Evolutionary conservation across 2,329 filamentous ascomycete genomes (phyloP), one percentile per base, ranked within the genome.

Genomic region (Rutstroemia sp.): DNA sequence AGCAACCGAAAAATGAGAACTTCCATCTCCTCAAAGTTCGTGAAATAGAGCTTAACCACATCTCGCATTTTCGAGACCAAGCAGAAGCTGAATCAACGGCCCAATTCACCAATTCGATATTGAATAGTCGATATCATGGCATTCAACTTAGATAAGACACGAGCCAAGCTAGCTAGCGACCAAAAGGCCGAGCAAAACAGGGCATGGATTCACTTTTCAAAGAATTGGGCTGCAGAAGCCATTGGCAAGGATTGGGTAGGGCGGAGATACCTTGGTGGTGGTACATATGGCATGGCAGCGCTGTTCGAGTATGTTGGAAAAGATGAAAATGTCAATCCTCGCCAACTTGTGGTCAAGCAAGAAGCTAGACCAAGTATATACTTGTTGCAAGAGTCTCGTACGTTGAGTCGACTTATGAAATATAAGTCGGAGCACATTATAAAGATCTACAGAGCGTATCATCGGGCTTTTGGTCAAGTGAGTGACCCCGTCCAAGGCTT

Each of bases 181-280:
- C 2, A 12, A 12, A 2, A 12, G 10, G 4, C 9, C 30, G 30
- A 34, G 30, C 30, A 34, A 12, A 12, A 34, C 10, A 34, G 30
- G 10, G 30, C 30, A 34, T 34, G 30, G 30, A 12, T 34, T 34
- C 30, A 34, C 30, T 34, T 12, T 34, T 34, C 30, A 6, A 6
- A 39, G 27, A 8, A 23, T 2, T 54, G 51, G 42, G 42, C 51
- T 3, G 27, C 51, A n/a, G 18, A 39, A 14, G 27, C 45, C 5
- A 49, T 54, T 19, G 51, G 51, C 14, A 49, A 49, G 27, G 51
- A 49, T 16, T 54, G 51, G 51, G 51, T 54, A 2, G 51, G 19
- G n/a, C 21, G n/a, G 27, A 54, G 12, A 9, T 37, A 25, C 45
- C 21, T 54, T 12, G 51, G 51, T 6, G 42, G n/a, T 10, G 51